Base-by-base conservation (phyloP, 192 early-diverging fungal genomes). In the Podila epicladia region DNA sequence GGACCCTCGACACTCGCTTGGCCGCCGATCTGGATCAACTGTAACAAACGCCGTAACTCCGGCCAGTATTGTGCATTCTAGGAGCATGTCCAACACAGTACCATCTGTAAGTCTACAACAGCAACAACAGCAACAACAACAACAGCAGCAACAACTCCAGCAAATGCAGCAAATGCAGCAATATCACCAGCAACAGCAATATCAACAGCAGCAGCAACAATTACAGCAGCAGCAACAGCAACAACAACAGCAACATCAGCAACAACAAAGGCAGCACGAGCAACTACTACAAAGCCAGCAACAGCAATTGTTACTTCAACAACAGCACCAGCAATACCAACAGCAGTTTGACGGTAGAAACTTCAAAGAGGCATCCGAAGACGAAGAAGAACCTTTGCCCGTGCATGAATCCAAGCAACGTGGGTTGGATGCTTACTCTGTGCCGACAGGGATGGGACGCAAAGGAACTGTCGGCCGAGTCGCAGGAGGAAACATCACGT, bases 371-470 rank as follows among this genome's bases (percentile, higher is more conserved):
- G 84, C 78, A n/a, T 75, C 70, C 20, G 84, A 85, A 31, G 84
- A 85, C 33, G 84, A 85, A 64, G 77, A 82, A 33, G 69, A 77
- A 20, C 78, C 74, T 5, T 64, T 74, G 15, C 79, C 79, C n/a
- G 15, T 80, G 13, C 71, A 73, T n/a, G 78, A 77, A 29, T 69
- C 72, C 24, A 71, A 65, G 28, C 83, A 75, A 32, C 70, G 77
- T 29, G 64, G 67, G 29, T 73, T 95, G 9, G 92, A 96, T 82
- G 92, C 93, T 26, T 96, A 96, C 74, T 91, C 94, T n/a, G 83
- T 95, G 28, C 93, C 93, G 41, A 55, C 82, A 65, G 71, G 69
- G 48, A 62, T 55, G 53, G 53, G 53, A 1, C 53, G 64, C 67
- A 70, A 60, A 67, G 82, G 64, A 48, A 67, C 73, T 33, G 41